These are phyloP conservation scores for Hamamelis virginiana DNA, from an alignment of 164 flowering plant genomes.

Conservation along the genomic window DNA sequence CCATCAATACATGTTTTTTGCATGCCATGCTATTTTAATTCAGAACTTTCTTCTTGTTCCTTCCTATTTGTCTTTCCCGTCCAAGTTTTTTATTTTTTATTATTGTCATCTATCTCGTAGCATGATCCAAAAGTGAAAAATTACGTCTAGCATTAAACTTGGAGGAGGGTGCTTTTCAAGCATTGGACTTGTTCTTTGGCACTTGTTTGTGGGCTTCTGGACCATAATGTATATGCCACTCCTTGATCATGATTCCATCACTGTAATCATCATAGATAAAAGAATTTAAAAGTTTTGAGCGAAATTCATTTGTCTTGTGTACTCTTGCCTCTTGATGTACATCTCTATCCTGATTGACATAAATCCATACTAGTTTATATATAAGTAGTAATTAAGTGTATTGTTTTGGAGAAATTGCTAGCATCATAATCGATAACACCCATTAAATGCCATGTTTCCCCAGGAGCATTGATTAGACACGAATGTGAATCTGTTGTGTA, in stretches of 20 bases:
- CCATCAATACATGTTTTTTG: neutral
- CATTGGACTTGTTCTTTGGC: neutral
- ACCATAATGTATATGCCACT: neutral
- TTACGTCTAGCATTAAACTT: too few species aligned
- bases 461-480: too few species aligned
- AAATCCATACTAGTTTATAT: neutral
- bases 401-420: neutral
- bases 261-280: neutral
- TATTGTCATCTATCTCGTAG: too few species aligned
- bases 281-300: neutral
- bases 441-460: too few species aligned
- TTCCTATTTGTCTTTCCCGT: too few species aligned
- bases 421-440: neutral
- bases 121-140: too few species aligned
- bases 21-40: too few species aligned
- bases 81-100: too few species aligned
- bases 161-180: neutral
- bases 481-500: too few species aligned
- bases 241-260: neutral
- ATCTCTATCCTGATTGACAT: neutral
- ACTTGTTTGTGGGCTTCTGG: neutral
- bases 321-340: neutral
- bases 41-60: too few species aligned
- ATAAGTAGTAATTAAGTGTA: neutral
- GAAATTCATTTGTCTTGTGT: neutral